Evolutionary conservation across 306 rosid genomes (phyloP), one percentile per base, ranked within the genome.

Genomic region (Quercus alba): DNA sequence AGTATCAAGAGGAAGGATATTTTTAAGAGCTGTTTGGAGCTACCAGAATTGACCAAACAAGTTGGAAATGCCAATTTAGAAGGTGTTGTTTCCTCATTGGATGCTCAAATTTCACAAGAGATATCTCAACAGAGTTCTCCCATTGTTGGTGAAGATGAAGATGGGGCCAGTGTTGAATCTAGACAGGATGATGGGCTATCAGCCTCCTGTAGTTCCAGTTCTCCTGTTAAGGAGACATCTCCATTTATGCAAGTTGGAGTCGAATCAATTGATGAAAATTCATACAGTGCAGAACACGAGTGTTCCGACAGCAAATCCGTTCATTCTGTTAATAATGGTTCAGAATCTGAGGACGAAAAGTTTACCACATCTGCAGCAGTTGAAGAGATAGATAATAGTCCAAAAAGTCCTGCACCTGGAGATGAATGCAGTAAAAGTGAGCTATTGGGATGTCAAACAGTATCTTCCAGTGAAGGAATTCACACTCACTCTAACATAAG

Each of bases 21-120:
- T 81, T 89, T 59, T 71, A 70, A 78, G 91, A 89, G 92, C 82
- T 90, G 94, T 90, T 84, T 84, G 84, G 94, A 85, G 81, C 89
- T 84, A 28, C 82, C 84, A 44, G 85, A 87, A 72, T 30, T 82
- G 63, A 66, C 77, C 56, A 81, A 78, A 77, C 80, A 61, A 80
- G 84, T 31, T 44, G 83, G 62, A 78, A 84, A 74, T 76, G 68
- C 73, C 35, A 80, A 82, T 82, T 77, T 76, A 62, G 78, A 30
- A 54, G 86, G 73, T 67, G 73, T 5, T 33, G 23, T 28, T 80
- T 86, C 88, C 49, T 58, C 80, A 14, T 66, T 33, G 70, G 82
- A 80, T 69, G 46, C 67, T 78, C 86, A 72, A 66, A 41, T 54
- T 85, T 87, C 86, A 33, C 46, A 63, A 9, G 78, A 86, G 33